phyloP scores from a whole-genome alignment of 768 basidiomycete species.

The Chlorophyllum brunneum region DNA sequence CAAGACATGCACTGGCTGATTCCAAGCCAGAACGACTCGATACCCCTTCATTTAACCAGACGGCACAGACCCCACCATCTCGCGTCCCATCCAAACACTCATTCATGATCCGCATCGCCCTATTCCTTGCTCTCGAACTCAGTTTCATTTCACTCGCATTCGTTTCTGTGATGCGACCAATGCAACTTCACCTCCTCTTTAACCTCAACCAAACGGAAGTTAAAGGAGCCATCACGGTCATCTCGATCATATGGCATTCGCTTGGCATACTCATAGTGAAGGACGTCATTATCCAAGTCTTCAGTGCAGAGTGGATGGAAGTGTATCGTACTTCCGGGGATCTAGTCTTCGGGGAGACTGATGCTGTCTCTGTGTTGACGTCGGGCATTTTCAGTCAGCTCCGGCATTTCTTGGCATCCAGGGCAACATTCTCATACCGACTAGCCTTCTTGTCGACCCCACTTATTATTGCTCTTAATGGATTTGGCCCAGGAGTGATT shows the following conservation, averaged over 20 bases:
- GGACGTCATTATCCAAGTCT: not conserved
- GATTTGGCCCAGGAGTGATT: not conserved
- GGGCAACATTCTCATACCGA: not conserved
- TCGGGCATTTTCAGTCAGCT: not conserved
- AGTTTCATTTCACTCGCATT: conserved; percentile 4
- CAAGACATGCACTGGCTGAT: too few species aligned
- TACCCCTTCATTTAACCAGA: too few species aligned
- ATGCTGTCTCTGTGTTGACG: not conserved
- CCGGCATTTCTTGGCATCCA: not conserved
- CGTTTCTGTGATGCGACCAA: not conserved
- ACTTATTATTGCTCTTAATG: not conserved
- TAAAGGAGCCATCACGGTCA: not conserved
- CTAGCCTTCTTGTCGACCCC: not conserved
- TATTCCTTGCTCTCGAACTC: conserved; percentile 10
- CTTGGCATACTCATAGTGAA: not conserved
- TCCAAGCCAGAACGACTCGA: too few species aligned
- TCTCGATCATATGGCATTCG: not conserved
- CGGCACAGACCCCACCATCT: too few species aligned
- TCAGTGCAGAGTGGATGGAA: not conserved
- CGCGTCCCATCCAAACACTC: not conserved
- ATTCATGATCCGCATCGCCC: conserved; percentile 9
- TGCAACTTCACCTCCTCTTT: not conserved
- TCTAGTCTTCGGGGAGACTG: not conserved
- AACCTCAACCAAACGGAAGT: not conserved
- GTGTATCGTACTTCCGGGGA: not conserved